Conservation (phyloP, 257 asterid genomes). For the Solanum pinnatisectum region DNA sequence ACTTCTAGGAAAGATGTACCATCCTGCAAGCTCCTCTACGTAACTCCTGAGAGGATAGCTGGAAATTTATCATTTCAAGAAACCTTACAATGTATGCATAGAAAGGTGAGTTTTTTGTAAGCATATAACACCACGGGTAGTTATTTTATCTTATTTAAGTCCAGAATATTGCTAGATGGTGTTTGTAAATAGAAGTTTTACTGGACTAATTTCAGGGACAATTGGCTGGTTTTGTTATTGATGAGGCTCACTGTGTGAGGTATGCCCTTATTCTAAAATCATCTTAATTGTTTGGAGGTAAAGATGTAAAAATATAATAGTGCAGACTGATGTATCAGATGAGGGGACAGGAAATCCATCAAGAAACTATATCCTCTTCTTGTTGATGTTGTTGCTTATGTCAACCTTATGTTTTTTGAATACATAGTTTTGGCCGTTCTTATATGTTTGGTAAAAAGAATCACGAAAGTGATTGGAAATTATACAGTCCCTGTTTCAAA, state of each 20-base stretch:
- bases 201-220: slow-evolving; percentile 52
- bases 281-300: not conserved
- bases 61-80: slow-evolving; percentile 88
- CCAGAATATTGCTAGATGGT: not conserved
- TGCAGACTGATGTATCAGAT: not conserved
- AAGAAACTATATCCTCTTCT: not conserved
- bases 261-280: slow-evolving; percentile 11
- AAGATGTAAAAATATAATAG: not conserved
- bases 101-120: slow-evolving; percentile 40
- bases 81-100: slow-evolving; percentile 43
- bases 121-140: not conserved
- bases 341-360: not conserved
- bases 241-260: slow-evolving; percentile 99
- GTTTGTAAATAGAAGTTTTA: not conserved
- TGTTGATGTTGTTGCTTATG: not conserved
- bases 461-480: not conserved
- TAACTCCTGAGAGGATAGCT: slow-evolving; percentile 95
- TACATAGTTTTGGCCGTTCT: not conserved
- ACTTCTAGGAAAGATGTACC: slow-evolving; percentile 75
- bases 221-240: slow-evolving; percentile 86
- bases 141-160: not conserved
- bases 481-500: not conserved
- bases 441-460: not conserved
- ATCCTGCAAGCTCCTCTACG: slow-evolving; percentile 90
- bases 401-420: not conserved